phyloP scores from a whole-genome alignment of 352 stramenopile species.

The Globisporangium radiosum region DNA sequence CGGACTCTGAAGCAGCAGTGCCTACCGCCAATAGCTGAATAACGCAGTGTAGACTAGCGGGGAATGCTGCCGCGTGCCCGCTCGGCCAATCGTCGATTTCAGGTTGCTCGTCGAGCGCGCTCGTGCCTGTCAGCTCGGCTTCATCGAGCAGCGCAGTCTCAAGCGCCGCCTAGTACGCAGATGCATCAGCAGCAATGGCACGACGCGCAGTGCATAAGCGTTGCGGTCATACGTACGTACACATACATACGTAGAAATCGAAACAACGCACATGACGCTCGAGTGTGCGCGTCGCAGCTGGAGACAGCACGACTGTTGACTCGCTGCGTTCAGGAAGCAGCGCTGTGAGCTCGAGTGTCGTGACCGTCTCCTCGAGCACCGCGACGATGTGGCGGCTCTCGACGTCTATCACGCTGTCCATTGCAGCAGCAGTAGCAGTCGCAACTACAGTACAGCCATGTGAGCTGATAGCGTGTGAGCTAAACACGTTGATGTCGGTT shows the following conservation, averaged over 20 bases:
- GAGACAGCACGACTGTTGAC: background rate
- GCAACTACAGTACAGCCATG: too few relatives aligned
- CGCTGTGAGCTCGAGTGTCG: conserved; percentile 23
- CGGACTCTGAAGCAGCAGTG: background rate
- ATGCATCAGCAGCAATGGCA: too few relatives aligned
- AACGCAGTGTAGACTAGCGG: conserved; percentile 26
- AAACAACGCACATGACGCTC: conserved; percentile 21
- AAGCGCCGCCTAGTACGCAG: background rate
- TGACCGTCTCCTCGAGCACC: conserved; percentile 26
- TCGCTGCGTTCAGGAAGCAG: conserved; percentile 16
- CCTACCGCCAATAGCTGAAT: conserved; percentile 20
- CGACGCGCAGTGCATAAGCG: background rate
- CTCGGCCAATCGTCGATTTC: conserved; percentile 16
- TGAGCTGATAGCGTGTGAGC: too few relatives aligned
- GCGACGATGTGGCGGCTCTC: conserved; percentile 33
- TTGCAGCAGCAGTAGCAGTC: background rate
- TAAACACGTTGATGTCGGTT: too few relatives aligned
- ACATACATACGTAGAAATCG: background rate
- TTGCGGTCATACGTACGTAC: background rate
- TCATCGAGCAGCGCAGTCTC: background rate
- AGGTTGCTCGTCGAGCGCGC: conserved; percentile 3
- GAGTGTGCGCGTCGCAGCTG: conserved; percentile 2
- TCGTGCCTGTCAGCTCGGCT: background rate
- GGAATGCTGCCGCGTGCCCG: conserved; percentile 15
- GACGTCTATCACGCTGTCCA: conserved; percentile 23